Conservation (phyloP, 371 early-diverging fungal species). For the Mortierella sp. region DNA sequence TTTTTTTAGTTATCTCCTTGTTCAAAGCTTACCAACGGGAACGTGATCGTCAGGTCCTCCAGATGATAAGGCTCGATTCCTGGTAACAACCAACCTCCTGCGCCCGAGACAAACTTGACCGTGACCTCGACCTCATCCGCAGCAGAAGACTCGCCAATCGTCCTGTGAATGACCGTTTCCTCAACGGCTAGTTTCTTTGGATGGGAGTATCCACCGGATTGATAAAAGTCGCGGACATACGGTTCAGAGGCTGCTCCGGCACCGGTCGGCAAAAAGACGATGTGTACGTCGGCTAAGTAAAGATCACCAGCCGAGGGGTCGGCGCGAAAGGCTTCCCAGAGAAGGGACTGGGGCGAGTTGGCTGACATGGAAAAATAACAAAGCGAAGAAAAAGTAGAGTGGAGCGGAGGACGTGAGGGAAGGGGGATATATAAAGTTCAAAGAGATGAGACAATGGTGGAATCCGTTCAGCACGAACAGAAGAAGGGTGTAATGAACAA, state of each 20-base stretch:
- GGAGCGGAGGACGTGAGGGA: neutral
- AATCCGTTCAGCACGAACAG: too few species aligned
- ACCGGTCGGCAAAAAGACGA: constrained; percentile 49
- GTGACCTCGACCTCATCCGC: constrained; percentile 51
- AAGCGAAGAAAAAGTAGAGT: too few species aligned
- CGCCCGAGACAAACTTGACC: constrained; percentile 53
- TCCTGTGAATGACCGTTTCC: constrained; percentile 41
- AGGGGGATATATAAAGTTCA: neutral
- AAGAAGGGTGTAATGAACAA: neutral
- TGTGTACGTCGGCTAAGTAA: constrained; percentile 34
- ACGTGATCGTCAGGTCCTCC: constrained; percentile 42
- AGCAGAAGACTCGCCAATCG: constrained; percentile 48
- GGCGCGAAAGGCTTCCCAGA: constrained; percentile 44
- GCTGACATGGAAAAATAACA: too few species aligned
- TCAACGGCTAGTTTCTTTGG: constrained; percentile 30
- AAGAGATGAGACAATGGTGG: neutral
- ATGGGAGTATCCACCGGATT: constrained; percentile 34
- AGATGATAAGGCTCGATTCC: constrained; percentile 41
- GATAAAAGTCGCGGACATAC: constrained; percentile 34
- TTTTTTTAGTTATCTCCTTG: too few species aligned
- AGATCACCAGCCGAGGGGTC: constrained; percentile 28
- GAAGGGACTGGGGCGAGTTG: constrained; percentile 7
- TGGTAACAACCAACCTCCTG: constrained; percentile 48
- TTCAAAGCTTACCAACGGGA: constrained; percentile 53
- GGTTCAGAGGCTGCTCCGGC: constrained; percentile 37